Evolutionary conservation across 179 eudicot genomes (phyloP).

Genomic region (Beta corolliflora): DNA sequence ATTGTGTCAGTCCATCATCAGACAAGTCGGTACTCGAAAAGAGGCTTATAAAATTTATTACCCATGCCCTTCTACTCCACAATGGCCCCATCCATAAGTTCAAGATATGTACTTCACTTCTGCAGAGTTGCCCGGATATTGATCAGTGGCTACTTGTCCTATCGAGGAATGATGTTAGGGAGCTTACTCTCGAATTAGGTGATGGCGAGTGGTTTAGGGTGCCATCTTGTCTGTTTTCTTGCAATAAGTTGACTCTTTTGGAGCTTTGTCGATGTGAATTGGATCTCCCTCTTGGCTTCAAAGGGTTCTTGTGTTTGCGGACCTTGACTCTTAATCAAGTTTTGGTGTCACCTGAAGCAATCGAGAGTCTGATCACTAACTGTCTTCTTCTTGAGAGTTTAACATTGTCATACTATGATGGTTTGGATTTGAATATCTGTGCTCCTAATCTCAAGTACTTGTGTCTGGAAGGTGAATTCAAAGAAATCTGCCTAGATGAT

Average conservation of each 20-base stretch:
- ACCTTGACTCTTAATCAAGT: constrained; percentile 81
- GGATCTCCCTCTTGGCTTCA: constrained; percentile 67
- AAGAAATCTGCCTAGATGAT: constrained; percentile 66
- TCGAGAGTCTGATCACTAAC: constrained; percentile 64
- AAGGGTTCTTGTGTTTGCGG: constrained; percentile 63
- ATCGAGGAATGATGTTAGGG: constrained; percentile 70
- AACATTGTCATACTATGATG: constrained; percentile 78
- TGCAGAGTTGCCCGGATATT: constrained; percentile 71
- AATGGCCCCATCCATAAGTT: constrained; percentile 90
- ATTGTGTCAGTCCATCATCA: constrained; percentile 44
- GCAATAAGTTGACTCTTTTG: constrained; percentile 59
- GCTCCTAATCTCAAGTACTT: constrained; percentile 86
- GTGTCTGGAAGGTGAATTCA: constrained; percentile 83
- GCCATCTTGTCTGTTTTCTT: constrained; percentile 72
- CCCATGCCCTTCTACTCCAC: constrained; percentile 71
- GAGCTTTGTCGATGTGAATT: constrained; percentile 85
- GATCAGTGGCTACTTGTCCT: constrained; percentile 96
- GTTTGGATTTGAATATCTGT: constrained; percentile 62
- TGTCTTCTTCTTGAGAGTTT: constrained; percentile 83
- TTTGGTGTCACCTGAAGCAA: constrained; percentile 57
- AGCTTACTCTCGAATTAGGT: constrained; percentile 72
- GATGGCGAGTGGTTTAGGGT: constrained; percentile 89
- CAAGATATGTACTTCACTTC: constrained; percentile 50
- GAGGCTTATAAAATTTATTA: constrained; percentile 58
- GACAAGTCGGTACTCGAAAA: constrained; percentile 54